phyloP scores from a whole-genome alignment of 257 asterid genomes.

The Solanum pimpinellifolium region DNA sequence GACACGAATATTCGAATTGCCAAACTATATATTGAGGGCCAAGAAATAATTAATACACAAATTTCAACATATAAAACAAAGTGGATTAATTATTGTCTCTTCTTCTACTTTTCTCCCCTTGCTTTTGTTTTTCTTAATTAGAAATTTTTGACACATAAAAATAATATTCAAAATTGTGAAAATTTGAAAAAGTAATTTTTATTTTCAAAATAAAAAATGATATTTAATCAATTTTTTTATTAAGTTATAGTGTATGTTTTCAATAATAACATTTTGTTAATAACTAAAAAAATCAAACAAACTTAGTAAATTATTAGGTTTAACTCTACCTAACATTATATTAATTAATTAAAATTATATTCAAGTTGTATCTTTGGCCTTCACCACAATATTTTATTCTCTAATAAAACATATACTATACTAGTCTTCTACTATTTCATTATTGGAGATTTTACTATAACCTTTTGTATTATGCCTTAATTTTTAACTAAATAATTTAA shows the following conservation, averaged over 20 bases:
- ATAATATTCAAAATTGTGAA: background rate
- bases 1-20: constrained; percentile 18
- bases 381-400: too few relatives aligned
- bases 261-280: background rate
- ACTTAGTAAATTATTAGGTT: background rate
- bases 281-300: background rate
- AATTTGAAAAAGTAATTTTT: too few relatives aligned
- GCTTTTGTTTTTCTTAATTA: background rate
- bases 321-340: background rate
- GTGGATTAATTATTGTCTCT: background rate
- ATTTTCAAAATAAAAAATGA: too few relatives aligned
- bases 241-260: background rate
- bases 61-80: constrained; percentile 5
- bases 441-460: background rate
- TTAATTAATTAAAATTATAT: too few relatives aligned
- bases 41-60: constrained; percentile 1
- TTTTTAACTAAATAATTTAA: background rate
- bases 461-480: background rate
- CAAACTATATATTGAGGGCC: constrained; percentile 1
- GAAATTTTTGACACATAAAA: background rate
- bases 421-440: background rate
- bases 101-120: background rate
- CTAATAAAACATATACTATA: background rate
- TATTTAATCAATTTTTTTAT: background rate
- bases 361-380: too few relatives aligned